Evolutionary conservation across 2,329 filamentous ascomycete species (phyloP).

Genomic region (Neonectria magnoliae): DNA sequence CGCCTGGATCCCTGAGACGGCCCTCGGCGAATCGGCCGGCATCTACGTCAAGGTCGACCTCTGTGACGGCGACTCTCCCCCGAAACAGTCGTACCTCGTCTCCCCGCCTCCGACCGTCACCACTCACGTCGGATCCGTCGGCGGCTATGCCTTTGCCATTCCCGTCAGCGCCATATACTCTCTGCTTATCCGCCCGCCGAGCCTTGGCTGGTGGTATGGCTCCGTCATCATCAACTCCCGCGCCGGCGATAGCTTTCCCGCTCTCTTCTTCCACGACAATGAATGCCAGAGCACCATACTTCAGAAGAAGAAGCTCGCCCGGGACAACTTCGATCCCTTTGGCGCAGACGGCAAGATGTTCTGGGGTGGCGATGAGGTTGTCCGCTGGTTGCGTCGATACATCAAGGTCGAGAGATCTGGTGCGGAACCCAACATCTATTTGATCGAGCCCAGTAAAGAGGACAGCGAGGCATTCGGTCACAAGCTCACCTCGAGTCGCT

Average conservation of each 20-base stretch:
- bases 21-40: slow-evolving; percentile 84
- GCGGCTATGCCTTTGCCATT: slow-evolving; percentile 90
- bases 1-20: slow-evolving; percentile 92
- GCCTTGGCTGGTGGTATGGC: slow-evolving; percentile 98
- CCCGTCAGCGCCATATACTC: slow-evolving; percentile 92
- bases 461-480: slow-evolving; percentile 84
- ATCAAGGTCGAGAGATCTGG: slow-evolving; percentile 83
- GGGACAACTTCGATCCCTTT: slow-evolving; percentile 91
- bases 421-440: slow-evolving; percentile 89
- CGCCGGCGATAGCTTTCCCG: slow-evolving; percentile 91
- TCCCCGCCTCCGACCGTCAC: slow-evolving; percentile 90
- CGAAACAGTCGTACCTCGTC: slow-evolving; percentile 88
- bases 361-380: slow-evolving; percentile 96
- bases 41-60: slow-evolving; percentile 97
- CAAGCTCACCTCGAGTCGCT: slow-evolving; percentile 58
- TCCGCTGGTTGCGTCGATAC: slow-evolving; percentile 90
- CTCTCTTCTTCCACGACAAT: slow-evolving; percentile 96
- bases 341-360: slow-evolving; percentile 87
- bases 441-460: slow-evolving; percentile 87
- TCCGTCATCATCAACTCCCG: slow-evolving; percentile 93
- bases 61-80: slow-evolving; percentile 80
- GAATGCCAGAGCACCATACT: slow-evolving; percentile 96
- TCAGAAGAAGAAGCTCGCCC: slow-evolving; percentile 87
- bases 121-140: slow-evolving; percentile 74
- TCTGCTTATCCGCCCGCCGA: slow-evolving; percentile 88